Evolutionary conservation across 179 eudicot species (phyloP), one percentile per base, ranked within the genome.

Genomic region (Carnegiea gigantea): DNA sequence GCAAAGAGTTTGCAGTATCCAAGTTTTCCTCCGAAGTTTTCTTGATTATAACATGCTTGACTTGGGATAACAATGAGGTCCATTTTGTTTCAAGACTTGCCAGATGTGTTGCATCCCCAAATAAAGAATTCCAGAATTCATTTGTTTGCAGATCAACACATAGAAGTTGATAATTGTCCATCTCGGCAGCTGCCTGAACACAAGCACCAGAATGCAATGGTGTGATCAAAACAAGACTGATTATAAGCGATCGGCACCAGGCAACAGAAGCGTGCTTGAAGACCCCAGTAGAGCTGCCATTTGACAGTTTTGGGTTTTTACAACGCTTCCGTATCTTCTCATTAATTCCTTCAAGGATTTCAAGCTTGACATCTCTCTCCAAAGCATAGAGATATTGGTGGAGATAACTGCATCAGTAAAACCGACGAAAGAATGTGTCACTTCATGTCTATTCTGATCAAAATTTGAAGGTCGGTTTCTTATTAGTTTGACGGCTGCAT

Each of bases 291-390:
- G 86, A 90, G 70, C 85, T 88, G 80, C 95, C 89, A 83, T 83
- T 89, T 23, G 98, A 93, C 78, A 97, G 86, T 84, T 97, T 97
- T 24, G 98, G 98, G 82, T 95, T 95, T 91, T 90, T 97, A 72
- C 91, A 87, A 67, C 99, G 97, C 89, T 93, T 97, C 14, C 98
- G 85, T 75, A 95, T 92, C 85, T 95, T 97, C 91, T 97, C 99
- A 77, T 92, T 95, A 80, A 92, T 89, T 57, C 87, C 99, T 89
- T 97, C 99, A 81, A 97, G 94, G 68, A 82, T 80, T 77, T 97
- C 99, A 77, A 93, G 90, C 85, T 89, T 92, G 83, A 85, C 85
- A 79, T 85, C 85, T 73, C 82, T 90, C 94, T 95, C 99, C 79
- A 97, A 83, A 26, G 89, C 89, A 82, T 93, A 92, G 73, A 97